phyloP scores from a whole-genome alignment of 208 protist genomes.

The Wallacemonas sp. region DNA sequence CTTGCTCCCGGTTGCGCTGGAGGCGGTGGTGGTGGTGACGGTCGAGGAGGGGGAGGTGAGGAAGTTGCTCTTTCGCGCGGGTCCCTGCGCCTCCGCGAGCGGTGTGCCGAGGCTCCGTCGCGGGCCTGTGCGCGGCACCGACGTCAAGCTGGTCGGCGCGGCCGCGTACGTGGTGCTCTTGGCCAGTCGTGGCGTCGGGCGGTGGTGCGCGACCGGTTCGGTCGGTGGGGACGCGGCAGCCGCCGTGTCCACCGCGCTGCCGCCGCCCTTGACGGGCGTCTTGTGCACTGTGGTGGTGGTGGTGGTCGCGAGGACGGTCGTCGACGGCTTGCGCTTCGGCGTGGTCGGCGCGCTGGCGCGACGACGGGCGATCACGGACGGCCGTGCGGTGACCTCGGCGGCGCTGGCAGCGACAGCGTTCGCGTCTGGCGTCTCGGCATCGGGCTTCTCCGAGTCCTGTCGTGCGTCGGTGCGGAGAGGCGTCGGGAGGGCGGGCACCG shows the following conservation, averaged over 20 bases:
- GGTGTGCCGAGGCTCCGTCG: not conserved
- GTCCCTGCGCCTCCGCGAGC: not conserved
- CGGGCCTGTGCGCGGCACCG: not conserved
- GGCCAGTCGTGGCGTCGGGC: not conserved
- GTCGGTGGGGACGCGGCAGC: not conserved
- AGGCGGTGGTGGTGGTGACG: not conserved
- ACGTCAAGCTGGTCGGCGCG: not conserved
- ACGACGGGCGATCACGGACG: not conserved
- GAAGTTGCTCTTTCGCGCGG: not conserved
- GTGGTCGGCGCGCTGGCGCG: not conserved
- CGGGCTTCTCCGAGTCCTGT: no score
- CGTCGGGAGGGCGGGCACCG: no score
- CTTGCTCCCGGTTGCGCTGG: not conserved
- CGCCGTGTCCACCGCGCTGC: not conserved
- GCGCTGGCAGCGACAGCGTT: not conserved
- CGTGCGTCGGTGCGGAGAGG: no score
- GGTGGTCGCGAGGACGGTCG: not conserved
- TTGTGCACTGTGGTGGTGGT: not conserved
- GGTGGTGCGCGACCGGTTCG: no score
- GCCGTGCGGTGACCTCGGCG: not conserved
- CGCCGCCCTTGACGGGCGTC: not conserved
- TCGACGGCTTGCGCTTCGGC: conserved; percentile 7
- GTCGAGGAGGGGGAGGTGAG: not conserved
- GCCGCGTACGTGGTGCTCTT: no score
- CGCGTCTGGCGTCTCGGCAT: not conserved